Conservation (phyloP, 306 rosid species). For the Calophaca sinica region DNA sequence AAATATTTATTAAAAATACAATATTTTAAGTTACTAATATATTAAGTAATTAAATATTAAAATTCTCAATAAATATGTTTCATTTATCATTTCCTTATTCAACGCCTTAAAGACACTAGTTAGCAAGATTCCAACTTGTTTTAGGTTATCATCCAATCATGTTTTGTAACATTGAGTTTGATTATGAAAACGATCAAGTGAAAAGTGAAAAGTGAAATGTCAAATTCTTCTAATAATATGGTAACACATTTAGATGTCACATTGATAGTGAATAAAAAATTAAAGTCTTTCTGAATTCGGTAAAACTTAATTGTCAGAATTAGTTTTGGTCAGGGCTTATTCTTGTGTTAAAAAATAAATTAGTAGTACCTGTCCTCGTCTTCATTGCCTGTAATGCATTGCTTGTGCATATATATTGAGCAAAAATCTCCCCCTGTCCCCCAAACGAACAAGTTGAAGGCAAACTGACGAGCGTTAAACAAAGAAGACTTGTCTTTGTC, state of each 20-base stretch:
- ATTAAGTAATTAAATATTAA: background rate
- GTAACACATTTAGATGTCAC: background rate
- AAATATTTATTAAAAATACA: background rate
- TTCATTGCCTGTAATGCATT: conserved; percentile 20
- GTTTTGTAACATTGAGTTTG: conserved; percentile 11
- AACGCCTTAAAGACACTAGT: background rate
- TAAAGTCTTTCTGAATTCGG: conserved; percentile 1
- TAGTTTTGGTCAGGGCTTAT: background rate
- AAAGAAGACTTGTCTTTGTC: background rate
- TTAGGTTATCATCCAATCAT: conserved; percentile 36
- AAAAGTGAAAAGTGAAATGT: background rate
- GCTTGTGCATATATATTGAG: conserved; percentile 10
- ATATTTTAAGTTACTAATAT: background rate
- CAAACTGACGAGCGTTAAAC: background rate
- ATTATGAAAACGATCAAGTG: background rate
- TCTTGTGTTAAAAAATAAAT: background rate
- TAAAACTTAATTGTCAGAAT: conserved; percentile 11
- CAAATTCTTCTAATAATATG: conserved; percentile 30
- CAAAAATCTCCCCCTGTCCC: background rate
- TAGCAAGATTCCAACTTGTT: background rate
- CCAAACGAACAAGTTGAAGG: conserved; percentile 2
- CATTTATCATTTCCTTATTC: background rate
- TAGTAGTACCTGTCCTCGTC: background rate
- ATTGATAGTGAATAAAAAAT: conserved; percentile 15
- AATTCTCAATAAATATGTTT: background rate